Percentiles rank a stretch among this genome's conserved stretches.
Conservation (phyloP, 176 grass and related monocot genomes). For the Thalia dealbata region DNA sequence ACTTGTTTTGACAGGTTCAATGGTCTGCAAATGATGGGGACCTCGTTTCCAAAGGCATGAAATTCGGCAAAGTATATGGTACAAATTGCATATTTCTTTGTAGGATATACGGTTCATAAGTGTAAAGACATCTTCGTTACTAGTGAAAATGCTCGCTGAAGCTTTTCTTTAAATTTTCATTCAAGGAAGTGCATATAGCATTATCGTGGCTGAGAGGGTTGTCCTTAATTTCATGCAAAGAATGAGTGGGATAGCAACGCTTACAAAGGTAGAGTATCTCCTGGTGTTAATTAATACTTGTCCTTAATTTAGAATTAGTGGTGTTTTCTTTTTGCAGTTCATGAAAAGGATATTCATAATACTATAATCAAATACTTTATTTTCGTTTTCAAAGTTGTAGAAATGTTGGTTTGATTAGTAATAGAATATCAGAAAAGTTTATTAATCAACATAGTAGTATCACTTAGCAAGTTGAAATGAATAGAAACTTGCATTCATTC, state of each 20-base stretch:
- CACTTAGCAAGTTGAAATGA: no score
- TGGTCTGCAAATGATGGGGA: constrained; percentile 77
- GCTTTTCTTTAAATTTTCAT: constrained; percentile 12
- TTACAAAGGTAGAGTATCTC: constrained; percentile 61
- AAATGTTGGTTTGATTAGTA: no score
- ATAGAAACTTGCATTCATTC: no score
- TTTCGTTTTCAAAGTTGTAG: no score
- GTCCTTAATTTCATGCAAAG: constrained; percentile 99
- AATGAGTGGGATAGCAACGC: constrained; percentile 94
- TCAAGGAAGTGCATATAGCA: constrained; percentile 67
- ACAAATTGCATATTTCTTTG: constrained; percentile 3
- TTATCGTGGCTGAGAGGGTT: constrained; percentile 86
- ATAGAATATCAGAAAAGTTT: no score
- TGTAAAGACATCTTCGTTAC: neutral
- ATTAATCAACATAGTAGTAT: no score
- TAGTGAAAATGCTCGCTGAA: neutral
- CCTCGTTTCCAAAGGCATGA: constrained; percentile 53
- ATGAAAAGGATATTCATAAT: neutral
- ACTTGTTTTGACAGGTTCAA: constrained; percentile 47
- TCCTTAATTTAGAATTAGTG: no score
- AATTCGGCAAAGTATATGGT: constrained; percentile 97
- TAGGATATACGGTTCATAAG: neutral
- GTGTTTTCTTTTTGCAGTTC: neutral
- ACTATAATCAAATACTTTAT: no score
- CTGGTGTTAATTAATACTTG: constrained; percentile 13